Evolutionary conservation across 2,329 filamentous ascomycete genomes (phyloP).

Genomic region (Xylariaceae sp.): DNA sequence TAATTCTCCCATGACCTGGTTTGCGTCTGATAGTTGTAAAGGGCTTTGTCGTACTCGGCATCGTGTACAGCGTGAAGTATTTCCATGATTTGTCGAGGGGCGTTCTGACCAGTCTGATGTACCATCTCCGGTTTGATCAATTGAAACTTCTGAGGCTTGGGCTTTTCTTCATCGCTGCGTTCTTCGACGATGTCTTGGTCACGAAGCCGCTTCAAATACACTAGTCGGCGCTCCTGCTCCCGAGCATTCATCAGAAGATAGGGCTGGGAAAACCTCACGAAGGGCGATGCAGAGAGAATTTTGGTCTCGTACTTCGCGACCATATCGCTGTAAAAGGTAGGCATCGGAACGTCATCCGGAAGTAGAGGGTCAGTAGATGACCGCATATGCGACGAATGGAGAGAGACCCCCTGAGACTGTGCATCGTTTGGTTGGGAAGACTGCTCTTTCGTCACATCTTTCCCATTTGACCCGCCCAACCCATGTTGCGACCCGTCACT

Average conservation of each 20-base stretch:
- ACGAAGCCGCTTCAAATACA: constrained; percentile 74
- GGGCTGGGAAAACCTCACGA: constrained; percentile 90
- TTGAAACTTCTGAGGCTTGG: constrained; percentile 69
- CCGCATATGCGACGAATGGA: constrained; percentile 43
- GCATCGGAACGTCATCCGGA: constrained; percentile 74
- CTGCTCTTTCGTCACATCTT: constrained; percentile 14
- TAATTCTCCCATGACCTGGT: constrained; percentile 96
- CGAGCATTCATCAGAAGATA: constrained; percentile 89
- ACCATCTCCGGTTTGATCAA: constrained; percentile 96
- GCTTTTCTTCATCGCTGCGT: constrained; percentile 53
- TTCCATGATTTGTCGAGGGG: constrained; percentile 83
- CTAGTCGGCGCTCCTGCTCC: constrained; percentile 79
- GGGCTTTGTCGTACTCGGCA: constrained; percentile 90
- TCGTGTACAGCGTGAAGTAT: constrained; percentile 93
- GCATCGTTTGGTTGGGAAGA: constrained; percentile 7
- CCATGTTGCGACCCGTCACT: constrained; percentile 21
- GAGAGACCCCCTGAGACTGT: constrained; percentile 31
- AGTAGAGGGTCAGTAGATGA: constrained; percentile 51
- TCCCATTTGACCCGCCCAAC: neutral
- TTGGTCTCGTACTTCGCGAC: constrained; percentile 90
- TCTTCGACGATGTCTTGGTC: constrained; percentile 65
- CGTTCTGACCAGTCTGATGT: constrained; percentile 71
- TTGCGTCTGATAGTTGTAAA: constrained; percentile 90
- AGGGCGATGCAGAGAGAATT: constrained; percentile 89
- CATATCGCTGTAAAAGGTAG: constrained; percentile 92